Conservation (phyloP, 306 rosid species). For the Medicago truncatula region MtrunA17r5.0-ANR NC_053042.1:5769001-5769500, state of each 20-base stretch:
- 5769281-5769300: background rate
- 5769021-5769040: background rate
- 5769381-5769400: conserved; percentile 82
- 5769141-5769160: too few relatives aligned
- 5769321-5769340: background rate
- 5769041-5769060: background rate
- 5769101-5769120: background rate
- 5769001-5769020: background rate
- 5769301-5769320: conserved; percentile 1
- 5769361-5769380: conserved; percentile 53
- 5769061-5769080: background rate
- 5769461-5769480: conserved; percentile 75
- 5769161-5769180: too few relatives aligned
- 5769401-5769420: conserved; percentile 66
- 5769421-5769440: conserved; percentile 76
- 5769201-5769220: background rate
- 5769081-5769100: background rate
- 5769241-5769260: background rate
- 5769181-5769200: too few relatives aligned
- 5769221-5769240: background rate
- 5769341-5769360: background rate
- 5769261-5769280: background rate
- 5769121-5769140: background rate
- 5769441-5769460: conserved; percentile 83
- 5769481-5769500: conserved; percentile 79